A percentile compares a stretch with the other conserved stretches of the same genome.
phyloP scores from a whole-genome alignment of 163 green algal genomes.

The Prototheca wickerhamii region DNA sequence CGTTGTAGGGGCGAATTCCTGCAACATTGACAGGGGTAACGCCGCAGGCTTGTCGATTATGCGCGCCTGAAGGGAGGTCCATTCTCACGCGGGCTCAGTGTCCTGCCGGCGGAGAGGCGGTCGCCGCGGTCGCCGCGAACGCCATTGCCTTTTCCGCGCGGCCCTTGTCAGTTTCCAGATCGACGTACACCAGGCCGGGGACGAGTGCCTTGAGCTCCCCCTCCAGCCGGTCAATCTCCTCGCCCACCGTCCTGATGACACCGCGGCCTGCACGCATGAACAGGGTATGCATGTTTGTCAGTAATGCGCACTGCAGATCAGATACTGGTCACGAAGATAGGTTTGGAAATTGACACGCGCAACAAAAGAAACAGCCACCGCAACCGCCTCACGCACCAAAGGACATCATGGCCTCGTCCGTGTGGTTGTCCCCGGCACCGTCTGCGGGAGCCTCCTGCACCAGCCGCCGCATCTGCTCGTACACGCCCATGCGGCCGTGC shows the following conservation, averaged over 20 bases:
- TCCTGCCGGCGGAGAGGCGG: not conserved
- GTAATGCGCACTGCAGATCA: too few species aligned
- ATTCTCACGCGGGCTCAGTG: not conserved
- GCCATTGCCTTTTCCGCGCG: slow-evolving; percentile 2
- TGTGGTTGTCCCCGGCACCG: not conserved
- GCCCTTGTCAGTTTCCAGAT: slow-evolving; percentile 71
- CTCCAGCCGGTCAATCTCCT: slow-evolving; percentile 86
- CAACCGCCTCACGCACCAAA: slow-evolving; percentile 15
- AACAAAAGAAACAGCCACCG: not conserved
- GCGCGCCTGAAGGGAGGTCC: too few species aligned
- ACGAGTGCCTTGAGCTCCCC: slow-evolving; percentile 55
- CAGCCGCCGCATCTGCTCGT: slow-evolving; percentile 10
- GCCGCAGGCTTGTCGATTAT: too few species aligned
- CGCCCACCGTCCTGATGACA: slow-evolving; percentile 68
- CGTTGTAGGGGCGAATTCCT: too few species aligned
- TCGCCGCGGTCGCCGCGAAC: not conserved
- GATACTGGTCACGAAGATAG: too few species aligned
- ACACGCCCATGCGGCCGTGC: slow-evolving; percentile 11
- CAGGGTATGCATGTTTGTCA: not conserved
- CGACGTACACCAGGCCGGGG: slow-evolving; percentile 59
- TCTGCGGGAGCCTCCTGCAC: not conserved
- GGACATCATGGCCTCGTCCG: slow-evolving; percentile 21
- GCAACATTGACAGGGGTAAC: too few species aligned
- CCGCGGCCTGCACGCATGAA: slow-evolving; percentile 34
- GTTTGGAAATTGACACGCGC: too few species aligned